Evolutionary conservation across 306 rosid genomes (phyloP).

Genomic region (Vigna unguiculata): DNA sequence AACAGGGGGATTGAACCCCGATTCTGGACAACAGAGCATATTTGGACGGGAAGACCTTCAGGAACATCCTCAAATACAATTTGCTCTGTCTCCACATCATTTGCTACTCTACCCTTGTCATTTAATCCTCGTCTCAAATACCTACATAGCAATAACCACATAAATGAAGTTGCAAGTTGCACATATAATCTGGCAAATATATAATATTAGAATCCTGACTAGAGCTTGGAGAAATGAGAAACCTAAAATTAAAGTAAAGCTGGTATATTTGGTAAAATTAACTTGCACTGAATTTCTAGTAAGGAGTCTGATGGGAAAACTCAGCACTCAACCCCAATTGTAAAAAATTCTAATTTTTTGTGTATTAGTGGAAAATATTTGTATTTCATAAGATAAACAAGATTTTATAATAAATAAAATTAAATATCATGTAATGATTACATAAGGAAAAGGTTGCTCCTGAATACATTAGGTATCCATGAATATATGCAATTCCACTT

Average conservation of each 20-base stretch:
- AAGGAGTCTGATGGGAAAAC: neutral
- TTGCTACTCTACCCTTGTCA: conserved; percentile 87
- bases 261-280: neutral
- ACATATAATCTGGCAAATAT: conserved; percentile 1
- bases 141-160: conserved; percentile 48
- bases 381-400: neutral
- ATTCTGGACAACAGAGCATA: conserved; percentile 82
- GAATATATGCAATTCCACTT: neutral
- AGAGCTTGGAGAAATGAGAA: conserved; percentile 6
- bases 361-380: neutral
- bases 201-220: neutral
- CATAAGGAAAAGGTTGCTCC: neutral
- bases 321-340: neutral
- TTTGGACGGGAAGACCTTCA: conserved; percentile 61
- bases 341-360: neutral
- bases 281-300: conserved; percentile 8
- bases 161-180: conserved; percentile 8
- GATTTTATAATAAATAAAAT: neutral
- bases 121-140: conserved; percentile 84
- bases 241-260: neutral
- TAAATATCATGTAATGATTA: neutral
- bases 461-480: neutral
- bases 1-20: conserved; percentile 90
- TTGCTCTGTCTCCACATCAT: conserved; percentile 90
- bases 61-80: conserved; percentile 67